Conservation (phyloP, 805 yeast species). For the Wickerhamomyces alni region DNA sequence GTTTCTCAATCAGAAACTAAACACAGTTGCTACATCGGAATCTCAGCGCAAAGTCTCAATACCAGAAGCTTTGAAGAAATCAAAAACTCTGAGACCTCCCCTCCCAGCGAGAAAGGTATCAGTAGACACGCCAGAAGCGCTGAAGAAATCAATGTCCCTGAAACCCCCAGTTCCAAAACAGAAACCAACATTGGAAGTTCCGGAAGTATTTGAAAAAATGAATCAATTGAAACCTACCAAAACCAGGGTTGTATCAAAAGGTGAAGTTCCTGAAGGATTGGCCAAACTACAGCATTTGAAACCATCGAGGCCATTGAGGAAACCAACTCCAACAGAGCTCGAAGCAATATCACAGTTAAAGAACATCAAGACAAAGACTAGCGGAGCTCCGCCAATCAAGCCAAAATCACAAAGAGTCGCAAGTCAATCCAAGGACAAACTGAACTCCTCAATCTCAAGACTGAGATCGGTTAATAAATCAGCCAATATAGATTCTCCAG, state of each 20-base stretch:
- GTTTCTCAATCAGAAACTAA: slow-evolving; percentile 1
- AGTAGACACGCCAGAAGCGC: not conserved
- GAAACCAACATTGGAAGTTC: slow-evolving; percentile 2
- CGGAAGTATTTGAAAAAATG: not conserved
- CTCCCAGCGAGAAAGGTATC: slow-evolving; percentile 3
- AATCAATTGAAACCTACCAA: slow-evolving; percentile 4
- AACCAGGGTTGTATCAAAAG: not conserved
- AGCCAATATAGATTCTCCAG: not conserved
- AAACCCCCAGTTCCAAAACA: slow-evolving; percentile 14
- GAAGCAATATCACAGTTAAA: slow-evolving; percentile 17
- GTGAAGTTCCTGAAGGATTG: slow-evolving; percentile 7
- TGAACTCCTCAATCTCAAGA: slow-evolving; percentile 9
- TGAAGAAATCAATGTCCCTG: slow-evolving; percentile 5
- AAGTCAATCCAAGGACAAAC: slow-evolving; percentile 15
- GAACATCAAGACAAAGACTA: slow-evolving; percentile 7
- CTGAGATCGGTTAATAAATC: slow-evolving; percentile 9
- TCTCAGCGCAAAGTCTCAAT: slow-evolving; percentile 4
- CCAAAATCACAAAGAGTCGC: slow-evolving; percentile 17
- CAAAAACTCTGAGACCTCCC: slow-evolving; percentile 3
- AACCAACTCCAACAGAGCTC: slow-evolving; percentile 13
- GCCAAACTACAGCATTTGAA: slow-evolving; percentile 10
- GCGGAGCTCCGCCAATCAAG: slow-evolving; percentile 7
- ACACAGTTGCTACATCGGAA: slow-evolving; percentile 1
- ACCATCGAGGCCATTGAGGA: slow-evolving; percentile 18
- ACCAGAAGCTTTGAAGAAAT: slow-evolving; percentile 8